Evolutionary conservation across 306 rosid species (phyloP), one percentile per base, ranked within the genome.

Genomic region (Gillenia trifoliata): DNA sequence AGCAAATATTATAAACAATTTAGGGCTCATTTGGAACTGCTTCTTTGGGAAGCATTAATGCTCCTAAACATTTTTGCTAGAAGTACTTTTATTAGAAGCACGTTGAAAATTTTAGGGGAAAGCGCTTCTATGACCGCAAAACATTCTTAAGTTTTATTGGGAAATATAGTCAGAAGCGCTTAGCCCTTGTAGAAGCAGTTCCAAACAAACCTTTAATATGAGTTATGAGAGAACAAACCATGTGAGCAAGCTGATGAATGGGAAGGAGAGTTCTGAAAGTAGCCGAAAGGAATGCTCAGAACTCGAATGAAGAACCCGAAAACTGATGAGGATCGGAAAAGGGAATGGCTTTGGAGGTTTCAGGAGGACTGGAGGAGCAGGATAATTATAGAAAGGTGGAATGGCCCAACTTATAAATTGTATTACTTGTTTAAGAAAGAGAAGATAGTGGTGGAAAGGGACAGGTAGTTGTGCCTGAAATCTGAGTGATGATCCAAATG

Each of bases 391-490:
- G 82, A 69, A 75, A 63, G 45, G 2, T 45, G 41, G 73, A 70
- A 33, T 12, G 70, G 26, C 10, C 66, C 29, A 11, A 62, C 56
- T 22, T 30, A 55, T 50, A 15, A 52, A 30, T 47, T 25, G 30
- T 17, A 7, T 57, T 17, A 33, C 75, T 69, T 69, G 36, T 54
- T 45, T 29, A 11, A 68, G 71, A 66, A 71, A 76, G 50, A 47
- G 45, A 83, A 77, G 36, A 64, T 41, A 30, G 22, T 20, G 36
- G 61, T 52, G 83, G 78, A 72, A 45, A 73, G 34, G 19, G 66
- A 85, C 78, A 30, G 67, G 68, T 66, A 68, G 76, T 62, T 85
- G 82, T 75, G 84, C 47, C 60, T 23, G 47, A 34, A 25, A 77
- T 41, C 1, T 63, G 38, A 60, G 38, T 72, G 25, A 41, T 67